Conservation (phyloP, 2,329 filamentous ascomycete genomes). For the Aspergillus pseudoglaucus region DNA sequence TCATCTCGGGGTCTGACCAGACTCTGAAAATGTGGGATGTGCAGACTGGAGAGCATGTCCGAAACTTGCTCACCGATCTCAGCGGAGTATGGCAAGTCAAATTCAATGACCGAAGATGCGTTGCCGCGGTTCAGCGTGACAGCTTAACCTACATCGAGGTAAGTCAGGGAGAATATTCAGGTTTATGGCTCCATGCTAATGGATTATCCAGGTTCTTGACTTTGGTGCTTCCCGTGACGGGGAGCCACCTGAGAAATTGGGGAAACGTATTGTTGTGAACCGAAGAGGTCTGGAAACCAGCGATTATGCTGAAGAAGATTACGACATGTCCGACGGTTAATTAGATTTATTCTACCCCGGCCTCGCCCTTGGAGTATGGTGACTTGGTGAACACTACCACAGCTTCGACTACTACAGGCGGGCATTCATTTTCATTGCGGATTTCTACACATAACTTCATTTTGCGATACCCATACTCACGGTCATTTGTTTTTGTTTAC, state of each 20-base stretch:
- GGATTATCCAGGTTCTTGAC: constrained; percentile 70
- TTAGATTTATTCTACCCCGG: neutral
- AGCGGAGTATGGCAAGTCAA: constrained; percentile 99
- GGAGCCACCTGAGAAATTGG: constrained; percentile 67
- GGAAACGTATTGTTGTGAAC: constrained; percentile 60
- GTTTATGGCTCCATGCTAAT: constrained; percentile 6
- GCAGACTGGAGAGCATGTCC: constrained; percentile 80
- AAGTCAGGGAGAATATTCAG: constrained; percentile 27
- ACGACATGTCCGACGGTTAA: constrained; percentile 22
- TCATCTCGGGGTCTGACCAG: constrained; percentile 91
- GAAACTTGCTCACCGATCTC: constrained; percentile 85
- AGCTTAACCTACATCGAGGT: constrained; percentile 94
- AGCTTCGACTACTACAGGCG: neutral
- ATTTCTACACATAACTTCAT: constrained; percentile 14
- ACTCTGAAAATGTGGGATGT: constrained; percentile 99
- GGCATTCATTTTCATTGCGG: constrained; percentile 9
- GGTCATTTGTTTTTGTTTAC: constrained; percentile 17
- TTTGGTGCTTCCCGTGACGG: constrained; percentile 93
- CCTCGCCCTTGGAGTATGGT: no score
- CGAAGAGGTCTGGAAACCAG: constrained; percentile 32
- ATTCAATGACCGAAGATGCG: constrained; percentile 90
- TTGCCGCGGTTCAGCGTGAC: constrained; percentile 91
- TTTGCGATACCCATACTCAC: constrained; percentile 35
- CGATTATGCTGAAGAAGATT: constrained; percentile 28
- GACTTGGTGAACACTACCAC: neutral